A percentile compares a stretch with the other conserved stretches of the same genome.
Conservation (phyloP, 805 yeast genomes). For the Yamadazyma philogaea region DNA sequence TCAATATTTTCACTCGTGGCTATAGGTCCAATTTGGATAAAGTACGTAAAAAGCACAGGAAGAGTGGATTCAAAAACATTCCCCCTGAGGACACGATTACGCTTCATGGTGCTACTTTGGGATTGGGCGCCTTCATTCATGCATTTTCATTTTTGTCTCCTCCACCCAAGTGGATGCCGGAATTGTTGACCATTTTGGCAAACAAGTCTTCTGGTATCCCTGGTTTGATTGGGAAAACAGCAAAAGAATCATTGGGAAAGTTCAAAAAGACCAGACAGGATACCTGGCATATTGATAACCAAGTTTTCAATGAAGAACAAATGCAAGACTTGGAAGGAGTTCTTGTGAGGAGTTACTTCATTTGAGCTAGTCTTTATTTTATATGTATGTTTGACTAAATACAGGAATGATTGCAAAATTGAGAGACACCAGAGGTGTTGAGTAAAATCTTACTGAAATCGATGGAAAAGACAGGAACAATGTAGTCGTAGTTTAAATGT, state of each 20-base stretch:
- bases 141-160: conserved; percentile 93
- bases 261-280: conserved; percentile 92
- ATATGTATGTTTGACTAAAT: background rate
- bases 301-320: conserved; percentile 71
- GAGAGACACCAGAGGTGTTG: too few relatives aligned
- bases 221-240: conserved; percentile 79
- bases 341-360: conserved; percentile 86
- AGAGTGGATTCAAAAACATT: conserved; percentile 32
- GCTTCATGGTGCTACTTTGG: conserved; percentile 84
- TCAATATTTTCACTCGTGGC: conserved; percentile 33
- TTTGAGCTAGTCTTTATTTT: background rate
- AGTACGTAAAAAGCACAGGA: conserved; percentile 44
- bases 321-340: conserved; percentile 93
- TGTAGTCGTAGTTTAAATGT: too few relatives aligned
- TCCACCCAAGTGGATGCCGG: conserved; percentile 87
- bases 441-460: too few relatives aligned
- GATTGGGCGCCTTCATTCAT: conserved; percentile 80
- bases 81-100: conserved; percentile 41
- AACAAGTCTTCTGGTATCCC: conserved; percentile 66
- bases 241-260: conserved; percentile 74
- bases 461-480: too few relatives aligned
- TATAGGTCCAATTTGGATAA: conserved; percentile 31
- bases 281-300: conserved; percentile 90
- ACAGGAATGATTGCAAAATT: background rate
- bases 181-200: conserved; percentile 64